Base-by-base conservation (phyloP, 1,284 basidiomycete species). In the Cutaneotrichosporon sp. region DNA sequence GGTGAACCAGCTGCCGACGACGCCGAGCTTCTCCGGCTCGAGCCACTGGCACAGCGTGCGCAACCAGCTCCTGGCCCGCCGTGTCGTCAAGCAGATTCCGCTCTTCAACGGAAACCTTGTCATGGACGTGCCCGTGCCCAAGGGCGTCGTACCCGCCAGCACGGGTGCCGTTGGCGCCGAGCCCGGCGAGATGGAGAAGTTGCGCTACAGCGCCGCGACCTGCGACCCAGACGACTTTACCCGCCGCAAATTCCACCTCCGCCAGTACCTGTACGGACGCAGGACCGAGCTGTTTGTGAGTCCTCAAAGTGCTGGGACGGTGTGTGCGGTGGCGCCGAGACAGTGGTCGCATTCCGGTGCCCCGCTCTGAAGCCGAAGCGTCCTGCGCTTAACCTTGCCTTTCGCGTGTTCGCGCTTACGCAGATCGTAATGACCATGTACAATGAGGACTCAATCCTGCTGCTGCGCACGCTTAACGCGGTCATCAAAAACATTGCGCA, bases 351-450 rank as follows among this genome's bases (percentile, higher is more conserved):
- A 11, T 56, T 14, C 34, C 32, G 7, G 11, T 30, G 26, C 46
- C 2, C n/a, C 16, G 4, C 42, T n/a, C 3, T 46, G 42, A 2
- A 46, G 42, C 42, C 18, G 42, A n/a, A 18, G 13, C 10, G 6
- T 18, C 42, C 16, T 46, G 16, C 18, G 16, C 18, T 46, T 18
- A 18, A 21, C 31, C 11, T 14, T 18, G 42, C 40, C 42, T 4
- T 9, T 46, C 6, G 18, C 18, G 10, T 14, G 38, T 18, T n/a
- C 42, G 42, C 26, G 49, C 62, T 64, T 38, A 65, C 56, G 26
- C 61, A 78, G 76, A 94, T 98, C 72, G 91, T 92, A 58, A 91
- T 93, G 90, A 93, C 91, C 52, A 93, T 93, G 76, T 93, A 97
- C 82, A 97, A 97, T 79, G 95, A 97, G 81, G 91, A 95, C 76